phyloP scores from a whole-genome alignment of 305 asterid genomes.

The Withania somnifera region DNA sequence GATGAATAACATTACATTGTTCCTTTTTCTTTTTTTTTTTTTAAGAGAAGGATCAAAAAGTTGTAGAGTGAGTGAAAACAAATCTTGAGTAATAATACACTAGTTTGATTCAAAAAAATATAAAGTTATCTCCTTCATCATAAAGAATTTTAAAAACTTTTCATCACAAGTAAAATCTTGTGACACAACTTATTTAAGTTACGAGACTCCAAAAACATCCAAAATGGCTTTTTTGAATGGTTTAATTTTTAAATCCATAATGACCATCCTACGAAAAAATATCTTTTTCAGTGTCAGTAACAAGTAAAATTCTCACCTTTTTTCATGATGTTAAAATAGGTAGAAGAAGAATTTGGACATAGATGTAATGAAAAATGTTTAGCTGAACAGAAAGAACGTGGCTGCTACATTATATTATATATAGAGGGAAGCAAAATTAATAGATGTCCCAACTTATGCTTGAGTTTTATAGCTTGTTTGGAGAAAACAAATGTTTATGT shows the following conservation, averaged over 20 bases:
- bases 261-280: background rate
- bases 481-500: too few relatives aligned
- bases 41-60: background rate
- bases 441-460: too few relatives aligned
- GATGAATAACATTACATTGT: background rate
- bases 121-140: constrained; percentile 4
- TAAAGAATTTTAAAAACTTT: background rate
- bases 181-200: background rate
- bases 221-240: background rate
- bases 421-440: background rate
- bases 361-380: background rate
- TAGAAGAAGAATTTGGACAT: background rate
- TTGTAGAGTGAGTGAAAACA: background rate
- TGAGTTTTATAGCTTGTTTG: too few relatives aligned
- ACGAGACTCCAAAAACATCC: background rate
- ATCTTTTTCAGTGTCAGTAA: background rate
- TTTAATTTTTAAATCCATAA: background rate
- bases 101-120: background rate
- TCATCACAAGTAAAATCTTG: background rate
- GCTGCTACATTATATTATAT: background rate
- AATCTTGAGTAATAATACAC: background rate
- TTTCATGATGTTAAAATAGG: background rate
- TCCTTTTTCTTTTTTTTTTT: background rate
- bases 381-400: background rate
- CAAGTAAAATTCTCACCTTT: background rate